Evolutionary conservation across 2,329 filamentous ascomycete genomes (phyloP), one percentile per base, ranked within the genome.

Genomic region (Hypomyces perniciosus): DNA sequence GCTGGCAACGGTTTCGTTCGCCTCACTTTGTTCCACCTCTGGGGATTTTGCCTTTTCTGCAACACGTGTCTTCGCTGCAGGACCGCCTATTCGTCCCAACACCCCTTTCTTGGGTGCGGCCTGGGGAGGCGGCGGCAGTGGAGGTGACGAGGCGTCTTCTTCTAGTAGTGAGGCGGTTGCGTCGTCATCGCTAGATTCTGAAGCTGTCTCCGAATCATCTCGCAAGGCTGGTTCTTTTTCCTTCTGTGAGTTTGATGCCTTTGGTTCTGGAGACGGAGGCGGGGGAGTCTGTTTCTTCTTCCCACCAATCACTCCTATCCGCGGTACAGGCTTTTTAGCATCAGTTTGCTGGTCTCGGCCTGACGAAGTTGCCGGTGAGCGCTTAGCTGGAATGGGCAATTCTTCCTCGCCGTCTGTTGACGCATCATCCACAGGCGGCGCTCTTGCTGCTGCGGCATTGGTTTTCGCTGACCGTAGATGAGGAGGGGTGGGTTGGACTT

Each of bases 401-500:
- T 60, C 58, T 4, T 65, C 60, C 30, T 66, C 68, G 6, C 61
- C 68, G 26, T 67, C 67, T 8, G 67, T 69, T n/a, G 59, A 64
- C 4, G 47, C 58, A 50, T 67, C 64, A 26, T 65, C 61, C n/a
- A 53, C 44, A 44, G 48, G 55, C 46, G 51, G 46, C 44, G 38
- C 50, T 44, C 35, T 44, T 12, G 38, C 55, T 39, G 44, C 51
- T 37, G 43, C 51, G 33, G 50, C 46, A 43, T 53, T 55, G 28
- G 61, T 67, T 40, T 57, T 54, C 30, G 59, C 57, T 9, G 65
- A 58, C 43, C 54, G 57, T 38, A 71, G 61, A 39, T 65, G 65
- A 10, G 72, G 69, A 3, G 76, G 76, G 1, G 75, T 77, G 20
- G 68, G 64, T 53, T 78, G 77, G 6, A 78, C 65, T 54, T 80